These are phyloP conservation scores for Croton setiger DNA, from an alignment of 441 rosid genomes.

Conservation along the genomic window DNA sequence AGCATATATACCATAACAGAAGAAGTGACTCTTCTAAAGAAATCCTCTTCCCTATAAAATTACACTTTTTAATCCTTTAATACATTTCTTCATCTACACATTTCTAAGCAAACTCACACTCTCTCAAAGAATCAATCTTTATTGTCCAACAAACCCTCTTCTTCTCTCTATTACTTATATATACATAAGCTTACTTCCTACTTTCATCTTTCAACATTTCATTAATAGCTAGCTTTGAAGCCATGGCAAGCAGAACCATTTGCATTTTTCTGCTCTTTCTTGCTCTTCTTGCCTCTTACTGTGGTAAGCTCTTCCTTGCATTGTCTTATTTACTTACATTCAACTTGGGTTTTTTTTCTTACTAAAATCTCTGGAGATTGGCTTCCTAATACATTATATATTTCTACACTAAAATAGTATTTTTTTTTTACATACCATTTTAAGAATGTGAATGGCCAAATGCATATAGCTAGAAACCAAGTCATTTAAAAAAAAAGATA, in stretches of 20 bases:
- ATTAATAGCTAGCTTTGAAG: neutral
- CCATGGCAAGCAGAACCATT: slow-evolving; percentile 29
- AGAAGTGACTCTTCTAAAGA: neutral
- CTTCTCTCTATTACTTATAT: slow-evolving; percentile 25
- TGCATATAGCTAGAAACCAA: too few species aligned
- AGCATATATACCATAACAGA: slow-evolving; percentile 58
- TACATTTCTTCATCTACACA: slow-evolving; percentile 35
- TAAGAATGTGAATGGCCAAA: too few species aligned
- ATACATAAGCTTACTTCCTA: slow-evolving; percentile 11
- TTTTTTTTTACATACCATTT: too few species aligned
- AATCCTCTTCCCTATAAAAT: slow-evolving; percentile 13
- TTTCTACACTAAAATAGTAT: too few species aligned
- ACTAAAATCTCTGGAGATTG: too few species aligned
- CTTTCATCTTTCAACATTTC: slow-evolving; percentile 1
- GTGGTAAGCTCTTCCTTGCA: slow-evolving; percentile 37
- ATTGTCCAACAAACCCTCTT: slow-evolving; percentile 24
- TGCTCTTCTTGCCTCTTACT: slow-evolving; percentile 32
- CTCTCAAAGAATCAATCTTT: slow-evolving; percentile 53
- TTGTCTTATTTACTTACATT: neutral
- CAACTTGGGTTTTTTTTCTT: too few species aligned
- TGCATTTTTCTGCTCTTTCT: slow-evolving; percentile 33
- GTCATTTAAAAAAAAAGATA: too few species aligned
- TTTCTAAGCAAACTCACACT: slow-evolving; percentile 37
- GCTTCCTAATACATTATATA: too few species aligned
- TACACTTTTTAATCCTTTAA: slow-evolving; percentile 9